These are phyloP conservation scores for Allium fistulosum DNA, from an alignment of 106 monocot species.

Conservation along the genomic window DNA sequence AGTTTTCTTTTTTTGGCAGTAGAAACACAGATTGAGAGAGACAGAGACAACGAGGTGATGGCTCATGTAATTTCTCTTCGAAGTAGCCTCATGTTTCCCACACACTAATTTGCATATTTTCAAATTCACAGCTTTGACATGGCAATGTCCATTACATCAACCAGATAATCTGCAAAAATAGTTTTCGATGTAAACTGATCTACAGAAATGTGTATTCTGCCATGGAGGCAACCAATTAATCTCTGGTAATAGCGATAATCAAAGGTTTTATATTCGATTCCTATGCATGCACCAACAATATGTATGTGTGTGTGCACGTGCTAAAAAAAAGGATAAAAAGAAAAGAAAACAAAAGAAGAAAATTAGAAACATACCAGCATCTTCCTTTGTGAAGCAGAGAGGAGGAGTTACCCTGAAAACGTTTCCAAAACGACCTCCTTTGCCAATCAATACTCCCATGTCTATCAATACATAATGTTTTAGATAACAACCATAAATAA, in stretches of 20 bases:
- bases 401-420: slow-evolving; percentile 84
- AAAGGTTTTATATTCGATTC: no score
- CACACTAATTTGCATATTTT: no score
- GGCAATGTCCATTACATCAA: slow-evolving; percentile 60
- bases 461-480: slow-evolving; percentile 6
- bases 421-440: slow-evolving; percentile 70
- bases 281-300: no score
- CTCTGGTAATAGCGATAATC: no score
- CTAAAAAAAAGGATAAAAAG: not conserved
- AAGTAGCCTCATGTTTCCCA: not conserved
- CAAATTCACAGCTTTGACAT: slow-evolving; percentile 51
- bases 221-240: no score
- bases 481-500: not conserved
- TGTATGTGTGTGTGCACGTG: no score
- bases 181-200: not conserved
- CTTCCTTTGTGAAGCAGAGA: slow-evolving; percentile 74
- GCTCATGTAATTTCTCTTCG: slow-evolving; percentile 5
- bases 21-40: slow-evolving; percentile 3
- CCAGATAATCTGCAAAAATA: slow-evolving; percentile 33
- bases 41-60: slow-evolving; percentile 19
- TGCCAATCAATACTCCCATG: slow-evolving; percentile 76
- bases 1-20: not conserved
- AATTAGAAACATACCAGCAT: slow-evolving; percentile 31
- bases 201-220: not conserved
- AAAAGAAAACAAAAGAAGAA: not conserved